Percentiles rank a stretch among this genome's conserved stretches.
Evolutionary conservation across 1,284 basidiomycete genomes (phyloP).

Genomic region (Ganoderma lingzhi): DNA sequence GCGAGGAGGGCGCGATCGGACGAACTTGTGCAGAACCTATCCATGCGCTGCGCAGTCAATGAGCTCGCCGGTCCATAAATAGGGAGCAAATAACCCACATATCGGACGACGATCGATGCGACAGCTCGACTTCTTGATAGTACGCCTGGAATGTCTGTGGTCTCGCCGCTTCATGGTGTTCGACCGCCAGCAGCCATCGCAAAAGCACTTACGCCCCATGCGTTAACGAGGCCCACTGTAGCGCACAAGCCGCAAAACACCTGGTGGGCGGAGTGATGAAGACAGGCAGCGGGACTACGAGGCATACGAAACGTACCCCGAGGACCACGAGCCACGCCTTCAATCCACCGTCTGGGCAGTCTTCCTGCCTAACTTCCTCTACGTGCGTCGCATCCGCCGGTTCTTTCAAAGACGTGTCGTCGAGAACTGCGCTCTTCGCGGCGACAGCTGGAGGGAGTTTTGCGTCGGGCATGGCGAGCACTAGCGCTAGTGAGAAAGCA

Average conservation of each 20-base stretch:
- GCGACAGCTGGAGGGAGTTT: background rate
- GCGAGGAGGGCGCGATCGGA: background rate
- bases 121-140: slow-evolving; percentile 5
- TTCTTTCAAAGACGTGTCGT: background rate
- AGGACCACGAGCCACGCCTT: background rate
- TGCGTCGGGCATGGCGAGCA: background rate
- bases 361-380: background rate
- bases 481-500: background rate
- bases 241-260: background rate
- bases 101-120: background rate
- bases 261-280: background rate
- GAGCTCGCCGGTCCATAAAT: background rate
- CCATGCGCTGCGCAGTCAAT: background rate
- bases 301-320: background rate
- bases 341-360: background rate
- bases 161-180: background rate
- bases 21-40: slow-evolving; percentile 2
- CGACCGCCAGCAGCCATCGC: background rate
- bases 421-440: too few relatives aligned
- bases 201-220: background rate
- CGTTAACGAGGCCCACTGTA: background rate
- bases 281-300: background rate
- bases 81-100: background rate
- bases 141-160: slow-evolving; percentile 1
- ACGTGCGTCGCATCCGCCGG: background rate